phyloP scores from a whole-genome alignment of 2,329 filamentous ascomycete genomes.

The Penicillium thymicola region DNA sequence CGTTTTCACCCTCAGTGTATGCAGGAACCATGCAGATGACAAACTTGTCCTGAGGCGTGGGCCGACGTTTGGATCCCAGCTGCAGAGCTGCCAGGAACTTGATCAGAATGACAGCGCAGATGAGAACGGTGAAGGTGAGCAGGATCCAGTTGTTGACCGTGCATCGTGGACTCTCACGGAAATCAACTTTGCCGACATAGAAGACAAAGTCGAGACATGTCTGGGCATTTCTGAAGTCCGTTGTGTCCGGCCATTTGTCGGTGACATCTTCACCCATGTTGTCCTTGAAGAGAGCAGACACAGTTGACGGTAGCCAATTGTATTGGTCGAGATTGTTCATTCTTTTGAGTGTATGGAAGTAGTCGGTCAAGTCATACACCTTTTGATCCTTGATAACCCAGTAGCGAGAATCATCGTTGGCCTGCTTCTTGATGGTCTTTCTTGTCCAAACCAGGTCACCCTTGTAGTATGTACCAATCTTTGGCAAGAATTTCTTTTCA shows the following conservation, averaged over 20 bases:
- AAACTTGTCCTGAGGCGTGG: slow-evolving; percentile 92
- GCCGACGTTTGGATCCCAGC: slow-evolving; percentile 85
- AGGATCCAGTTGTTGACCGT: slow-evolving; percentile 89
- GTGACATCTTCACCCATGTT: slow-evolving; percentile 81
- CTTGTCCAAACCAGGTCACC: slow-evolving; percentile 75
- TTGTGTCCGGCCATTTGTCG: slow-evolving; percentile 54
- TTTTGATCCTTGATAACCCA: slow-evolving; percentile 77
- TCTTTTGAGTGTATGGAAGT: slow-evolving; percentile 71
- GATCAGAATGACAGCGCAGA: slow-evolving; percentile 73
- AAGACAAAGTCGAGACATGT: slow-evolving; percentile 82
- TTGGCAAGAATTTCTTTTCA: slow-evolving; percentile 65
- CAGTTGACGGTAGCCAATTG: slow-evolving; percentile 66
- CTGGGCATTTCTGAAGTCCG: slow-evolving; percentile 61
- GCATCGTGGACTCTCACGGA: slow-evolving; percentile 72
- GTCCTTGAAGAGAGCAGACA: slow-evolving; percentile 66
- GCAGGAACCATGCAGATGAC: slow-evolving; percentile 98
- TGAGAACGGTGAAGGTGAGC: slow-evolving; percentile 77
- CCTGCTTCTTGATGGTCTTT: slow-evolving; percentile 60
- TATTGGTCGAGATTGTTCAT: slow-evolving; percentile 57
- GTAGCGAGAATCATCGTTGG: slow-evolving; percentile 62
- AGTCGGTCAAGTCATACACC: slow-evolving; percentile 88
- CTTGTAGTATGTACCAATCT: slow-evolving; percentile 81
- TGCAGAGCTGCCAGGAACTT: slow-evolving; percentile 94
- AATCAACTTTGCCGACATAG: slow-evolving; percentile 79
- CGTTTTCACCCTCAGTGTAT: slow-evolving; percentile 97